phyloP scores from a whole-genome alignment of 2,329 filamentous ascomycete genomes.

The Cladosporium sp. region DNA sequence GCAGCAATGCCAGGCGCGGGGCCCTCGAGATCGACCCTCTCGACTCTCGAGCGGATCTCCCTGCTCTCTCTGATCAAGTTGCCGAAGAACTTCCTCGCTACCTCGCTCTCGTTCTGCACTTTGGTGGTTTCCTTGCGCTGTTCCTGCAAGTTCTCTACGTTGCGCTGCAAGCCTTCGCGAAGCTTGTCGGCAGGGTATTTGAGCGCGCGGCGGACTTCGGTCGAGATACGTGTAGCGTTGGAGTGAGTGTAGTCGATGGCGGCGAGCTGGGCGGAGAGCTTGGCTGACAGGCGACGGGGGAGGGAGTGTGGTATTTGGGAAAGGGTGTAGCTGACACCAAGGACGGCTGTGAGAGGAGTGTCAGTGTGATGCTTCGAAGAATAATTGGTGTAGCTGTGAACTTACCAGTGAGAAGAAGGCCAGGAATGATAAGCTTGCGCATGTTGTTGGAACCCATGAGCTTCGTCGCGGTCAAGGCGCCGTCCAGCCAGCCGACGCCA shows the following conservation, averaged over 20 bases:
- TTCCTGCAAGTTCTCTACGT: constrained; percentile 76
- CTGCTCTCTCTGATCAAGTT: constrained; percentile 71
- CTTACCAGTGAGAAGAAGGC: constrained; percentile 76
- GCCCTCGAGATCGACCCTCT: constrained; percentile 54
- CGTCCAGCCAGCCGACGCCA: constrained; percentile 85
- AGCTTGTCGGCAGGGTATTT: constrained; percentile 85
- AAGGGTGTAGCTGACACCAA: constrained; percentile 77
- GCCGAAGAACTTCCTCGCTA: constrained; percentile 85
- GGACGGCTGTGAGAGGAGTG: constrained; percentile 55
- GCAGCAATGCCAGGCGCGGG: constrained; percentile 47
- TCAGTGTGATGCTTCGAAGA: neutral
- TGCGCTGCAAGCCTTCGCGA: constrained; percentile 77
- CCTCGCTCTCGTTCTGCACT: constrained; percentile 77
- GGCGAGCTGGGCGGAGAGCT: constrained; percentile 77
- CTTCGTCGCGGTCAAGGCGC: constrained; percentile 76
- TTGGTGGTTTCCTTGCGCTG: constrained; percentile 83
- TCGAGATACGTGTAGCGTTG: constrained; percentile 81
- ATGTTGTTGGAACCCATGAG: constrained; percentile 80
- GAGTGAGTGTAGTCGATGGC: constrained; percentile 89
- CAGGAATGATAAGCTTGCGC: constrained; percentile 76
- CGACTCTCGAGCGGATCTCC: constrained; percentile 51
- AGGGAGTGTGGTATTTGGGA: constrained; percentile 86
- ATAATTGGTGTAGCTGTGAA: neutral
- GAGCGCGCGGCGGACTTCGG: constrained; percentile 84
- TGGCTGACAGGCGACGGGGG: constrained; percentile 78